A percentile compares a stretch with the other conserved stretches of the same genome.
Conservation (phyloP, 129 eudicot species). For the Tagetes patula region DNA sequence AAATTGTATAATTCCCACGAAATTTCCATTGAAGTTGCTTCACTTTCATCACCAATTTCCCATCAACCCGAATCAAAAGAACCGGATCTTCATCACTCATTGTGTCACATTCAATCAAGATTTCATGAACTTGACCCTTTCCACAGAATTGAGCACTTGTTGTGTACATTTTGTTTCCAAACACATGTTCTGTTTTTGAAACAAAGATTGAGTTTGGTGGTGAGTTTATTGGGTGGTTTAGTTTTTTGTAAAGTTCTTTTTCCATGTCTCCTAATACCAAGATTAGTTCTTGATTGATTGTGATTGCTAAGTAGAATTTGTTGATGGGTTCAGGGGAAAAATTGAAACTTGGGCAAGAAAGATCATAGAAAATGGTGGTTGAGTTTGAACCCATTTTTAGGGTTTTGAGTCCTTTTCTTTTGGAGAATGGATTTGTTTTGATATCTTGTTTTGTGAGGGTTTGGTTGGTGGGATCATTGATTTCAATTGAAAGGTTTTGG, state of each 20-base stretch:
- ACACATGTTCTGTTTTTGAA: constrained; percentile 61
- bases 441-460: constrained; percentile 51
- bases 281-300: constrained; percentile 41
- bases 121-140: constrained; percentile 52
- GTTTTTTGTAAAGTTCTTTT: constrained; percentile 51
- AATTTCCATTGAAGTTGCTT: constrained; percentile 67
- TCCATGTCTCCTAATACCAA: constrained; percentile 55
- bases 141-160: constrained; percentile 64
- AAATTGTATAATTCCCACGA: constrained; percentile 59
- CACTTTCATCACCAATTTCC: constrained; percentile 55
- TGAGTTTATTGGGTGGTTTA: constrained; percentile 17
- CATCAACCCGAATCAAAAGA: constrained; percentile 50
- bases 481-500: constrained; percentile 49
- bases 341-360: constrained; percentile 56
- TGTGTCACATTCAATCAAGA: constrained; percentile 54
- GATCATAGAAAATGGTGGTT: constrained; percentile 52
- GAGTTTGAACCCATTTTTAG: constrained; percentile 37
- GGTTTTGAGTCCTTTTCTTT: constrained; percentile 49
- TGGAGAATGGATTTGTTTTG: constrained; percentile 60
- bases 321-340: constrained; percentile 66
- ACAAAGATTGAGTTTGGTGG: constrained; percentile 36
- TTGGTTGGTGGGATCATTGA: constrained; percentile 38
- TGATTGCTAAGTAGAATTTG: constrained; percentile 53
- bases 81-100: constrained; percentile 38
- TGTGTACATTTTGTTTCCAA: constrained; percentile 54